Conservation (phyloP, 2,329 filamentous ascomycete genomes). For the Paecilomyces sp. region DNA sequence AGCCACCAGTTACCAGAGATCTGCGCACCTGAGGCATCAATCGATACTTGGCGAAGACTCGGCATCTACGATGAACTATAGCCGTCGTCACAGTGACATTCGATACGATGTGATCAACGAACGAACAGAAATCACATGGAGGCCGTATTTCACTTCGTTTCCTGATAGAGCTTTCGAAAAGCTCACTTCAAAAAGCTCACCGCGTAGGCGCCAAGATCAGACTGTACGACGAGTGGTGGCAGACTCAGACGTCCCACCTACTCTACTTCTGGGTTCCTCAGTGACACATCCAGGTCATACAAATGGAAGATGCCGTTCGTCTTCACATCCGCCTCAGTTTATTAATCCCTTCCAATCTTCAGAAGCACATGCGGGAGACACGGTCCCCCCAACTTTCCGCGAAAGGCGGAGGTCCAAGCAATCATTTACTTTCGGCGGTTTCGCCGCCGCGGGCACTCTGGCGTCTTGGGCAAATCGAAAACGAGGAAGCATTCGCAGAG, state of each 20-base stretch:
- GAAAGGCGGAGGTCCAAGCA: constrained; percentile 24
- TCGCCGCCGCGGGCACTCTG: constrained; percentile 29
- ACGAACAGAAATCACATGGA: constrained; percentile 19
- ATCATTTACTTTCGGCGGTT: constrained; percentile 46
- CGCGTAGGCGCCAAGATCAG: constrained; percentile 23
- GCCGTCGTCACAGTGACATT: background rate
- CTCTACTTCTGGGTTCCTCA: constrained; percentile 41
- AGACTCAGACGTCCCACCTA: constrained; percentile 38
- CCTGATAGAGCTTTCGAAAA: constrained; percentile 20
- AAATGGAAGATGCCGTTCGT: constrained; percentile 16
- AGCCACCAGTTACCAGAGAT: constrained; percentile 57
- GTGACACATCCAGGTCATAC: constrained; percentile 19
- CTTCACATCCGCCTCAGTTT: constrained; percentile 18
- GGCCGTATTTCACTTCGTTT: constrained; percentile 30
- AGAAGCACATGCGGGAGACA: constrained; percentile 1
- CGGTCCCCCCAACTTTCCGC: background rate
- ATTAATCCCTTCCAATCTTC: constrained; percentile 22
- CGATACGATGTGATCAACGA: background rate
- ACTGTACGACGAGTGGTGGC: constrained; percentile 38
- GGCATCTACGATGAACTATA: constrained; percentile 5
- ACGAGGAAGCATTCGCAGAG: constrained; percentile 25
- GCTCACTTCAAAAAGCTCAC: constrained; percentile 26
- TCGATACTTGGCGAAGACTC: constrained; percentile 21
- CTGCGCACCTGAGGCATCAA: constrained; percentile 44
- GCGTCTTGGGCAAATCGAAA: constrained; percentile 29